Conservation (phyloP, 208 protist genomes). For the Trypanosoma conorhini region DNA sequence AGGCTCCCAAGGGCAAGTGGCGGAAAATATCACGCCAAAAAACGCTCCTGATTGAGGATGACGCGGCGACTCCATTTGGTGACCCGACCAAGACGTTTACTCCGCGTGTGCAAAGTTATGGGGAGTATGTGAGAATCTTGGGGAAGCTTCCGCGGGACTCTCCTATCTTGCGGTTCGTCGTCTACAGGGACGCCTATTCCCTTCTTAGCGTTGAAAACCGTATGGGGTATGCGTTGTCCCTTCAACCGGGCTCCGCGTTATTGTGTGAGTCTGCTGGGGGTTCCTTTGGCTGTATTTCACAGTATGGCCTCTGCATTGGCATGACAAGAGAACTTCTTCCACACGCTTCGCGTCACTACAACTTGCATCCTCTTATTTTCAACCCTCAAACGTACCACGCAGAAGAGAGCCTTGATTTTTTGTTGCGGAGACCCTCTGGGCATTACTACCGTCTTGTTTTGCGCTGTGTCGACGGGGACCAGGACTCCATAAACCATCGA, state of each 20-base stretch:
- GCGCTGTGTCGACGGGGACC: conserved; percentile 55
- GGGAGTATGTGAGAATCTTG: conserved; percentile 63
- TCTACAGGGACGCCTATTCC: conserved; percentile 74
- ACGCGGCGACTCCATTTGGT: conserved; percentile 52
- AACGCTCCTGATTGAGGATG: conserved; percentile 70
- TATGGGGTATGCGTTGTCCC: conserved; percentile 65
- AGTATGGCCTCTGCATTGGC: conserved; percentile 67
- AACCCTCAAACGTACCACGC: conserved; percentile 55
- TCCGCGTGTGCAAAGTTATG: conserved; percentile 68
- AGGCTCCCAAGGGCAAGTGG: conserved; percentile 63
- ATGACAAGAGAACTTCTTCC: conserved; percentile 76
- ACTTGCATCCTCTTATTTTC: conserved; percentile 76
- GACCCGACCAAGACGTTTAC: conserved; percentile 59
- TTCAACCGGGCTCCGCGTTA: conserved; percentile 48
- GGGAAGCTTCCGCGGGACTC: conserved; percentile 51
- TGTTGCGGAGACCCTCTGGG: conserved; percentile 22
- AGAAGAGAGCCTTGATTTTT: conserved; percentile 17
- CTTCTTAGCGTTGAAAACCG: conserved; percentile 52
- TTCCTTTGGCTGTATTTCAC: conserved; percentile 64
- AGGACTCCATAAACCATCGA: conserved; percentile 26
- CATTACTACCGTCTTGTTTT: conserved; percentile 68
- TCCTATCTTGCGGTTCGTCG: conserved; percentile 66
- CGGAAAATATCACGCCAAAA: conserved; percentile 68
- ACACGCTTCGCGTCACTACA: conserved; percentile 79
- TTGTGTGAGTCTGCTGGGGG: conserved; percentile 49